These are phyloP conservation scores for Alternaria incomplexa DNA, from an alignment of 2,329 filamentous ascomycete genomes.

Conservation along the genomic window DNA sequence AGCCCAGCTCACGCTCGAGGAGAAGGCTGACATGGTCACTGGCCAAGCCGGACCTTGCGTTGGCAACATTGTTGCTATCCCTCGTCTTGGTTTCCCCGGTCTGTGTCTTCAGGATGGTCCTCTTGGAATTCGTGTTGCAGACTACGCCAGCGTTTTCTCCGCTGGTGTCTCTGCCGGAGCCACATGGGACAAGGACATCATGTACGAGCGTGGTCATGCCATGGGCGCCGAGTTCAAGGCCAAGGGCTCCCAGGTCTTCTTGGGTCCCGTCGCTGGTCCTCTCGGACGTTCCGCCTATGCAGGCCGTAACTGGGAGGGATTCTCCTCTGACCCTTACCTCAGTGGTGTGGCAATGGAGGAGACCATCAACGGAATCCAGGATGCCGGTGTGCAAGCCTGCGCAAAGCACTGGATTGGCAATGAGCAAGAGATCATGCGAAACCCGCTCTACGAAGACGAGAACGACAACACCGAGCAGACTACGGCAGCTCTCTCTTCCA, in stretches of 20 bases:
- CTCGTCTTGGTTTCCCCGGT: conserved; percentile 48
- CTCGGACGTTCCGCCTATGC: conserved; percentile 50
- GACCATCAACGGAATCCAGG: conserved; percentile 50
- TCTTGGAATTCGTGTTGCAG: conserved; percentile 44
- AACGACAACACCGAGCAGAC: conserved; percentile 53
- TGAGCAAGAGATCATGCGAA: conserved; percentile 62
- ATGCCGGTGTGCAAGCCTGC: conserved; percentile 51
- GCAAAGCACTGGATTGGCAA: conserved; percentile 65
- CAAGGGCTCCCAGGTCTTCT: conserved; percentile 50
- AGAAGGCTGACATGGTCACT: conserved; percentile 45
- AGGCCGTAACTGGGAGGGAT: conserved; percentile 56
- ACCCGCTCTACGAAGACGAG: conserved; percentile 60
- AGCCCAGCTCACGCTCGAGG: conserved; percentile 37
- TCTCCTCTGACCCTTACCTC: conserved; percentile 52
- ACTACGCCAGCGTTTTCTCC: conserved; percentile 48
- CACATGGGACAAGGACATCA: conserved; percentile 50
- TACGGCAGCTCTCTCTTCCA: conserved; percentile 64
- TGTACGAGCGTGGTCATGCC: conserved; percentile 46
- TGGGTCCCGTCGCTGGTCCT: conserved; percentile 59
- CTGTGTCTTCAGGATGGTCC: conserved; percentile 51
- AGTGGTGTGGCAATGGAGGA: conserved; percentile 50
- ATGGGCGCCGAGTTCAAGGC: conserved; percentile 46
- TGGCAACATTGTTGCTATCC: conserved; percentile 51
- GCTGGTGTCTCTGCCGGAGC: conserved; percentile 47
- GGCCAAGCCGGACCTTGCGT: conserved; percentile 62